Conservation (phyloP, 805 yeast species). For the Pichia deserticola region DNA sequence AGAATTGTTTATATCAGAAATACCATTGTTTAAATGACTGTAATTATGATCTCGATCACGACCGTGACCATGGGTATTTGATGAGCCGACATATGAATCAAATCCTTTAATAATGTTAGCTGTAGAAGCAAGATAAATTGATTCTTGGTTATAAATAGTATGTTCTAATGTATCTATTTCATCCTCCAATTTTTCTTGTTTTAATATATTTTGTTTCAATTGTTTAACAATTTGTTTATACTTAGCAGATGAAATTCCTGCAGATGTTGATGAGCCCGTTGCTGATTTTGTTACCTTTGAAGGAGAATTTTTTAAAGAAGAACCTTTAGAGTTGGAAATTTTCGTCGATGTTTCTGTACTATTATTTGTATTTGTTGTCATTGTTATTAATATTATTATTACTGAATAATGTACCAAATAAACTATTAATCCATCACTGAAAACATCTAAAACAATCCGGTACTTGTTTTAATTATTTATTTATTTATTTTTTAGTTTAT, state of each 20-base stretch:
- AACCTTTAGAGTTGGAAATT: not conserved
- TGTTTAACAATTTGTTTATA: constrained; percentile 63
- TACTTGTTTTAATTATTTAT: too few species aligned
- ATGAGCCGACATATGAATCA: constrained; percentile 31
- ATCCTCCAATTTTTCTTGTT: constrained; percentile 59
- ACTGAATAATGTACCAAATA: too few species aligned
- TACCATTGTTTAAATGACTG: constrained; percentile 1
- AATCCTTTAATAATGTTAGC: constrained; percentile 91
- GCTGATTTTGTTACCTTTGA: not conserved
- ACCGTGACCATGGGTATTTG: not conserved
- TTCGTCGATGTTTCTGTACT: too few species aligned
- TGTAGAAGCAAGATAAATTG: constrained; percentile 56
- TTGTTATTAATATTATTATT: too few species aligned
- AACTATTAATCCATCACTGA: too few species aligned
- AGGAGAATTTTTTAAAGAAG: not conserved
- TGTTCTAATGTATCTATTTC: constrained; percentile 64
- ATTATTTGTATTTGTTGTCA: too few species aligned
- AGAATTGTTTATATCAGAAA: not conserved
- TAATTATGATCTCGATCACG: not conserved
- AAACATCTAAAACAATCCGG: too few species aligned
- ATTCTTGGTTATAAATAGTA: constrained; percentile 69
- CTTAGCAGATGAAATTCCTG: constrained; percentile 23
- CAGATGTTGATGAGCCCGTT: not conserved
- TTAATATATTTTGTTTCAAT: constrained; percentile 53
- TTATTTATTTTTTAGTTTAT: too few species aligned